phyloP scores from a whole-genome alignment of 2,329 filamentous ascomycete genomes.

The Penicillium sp. region DNA sequence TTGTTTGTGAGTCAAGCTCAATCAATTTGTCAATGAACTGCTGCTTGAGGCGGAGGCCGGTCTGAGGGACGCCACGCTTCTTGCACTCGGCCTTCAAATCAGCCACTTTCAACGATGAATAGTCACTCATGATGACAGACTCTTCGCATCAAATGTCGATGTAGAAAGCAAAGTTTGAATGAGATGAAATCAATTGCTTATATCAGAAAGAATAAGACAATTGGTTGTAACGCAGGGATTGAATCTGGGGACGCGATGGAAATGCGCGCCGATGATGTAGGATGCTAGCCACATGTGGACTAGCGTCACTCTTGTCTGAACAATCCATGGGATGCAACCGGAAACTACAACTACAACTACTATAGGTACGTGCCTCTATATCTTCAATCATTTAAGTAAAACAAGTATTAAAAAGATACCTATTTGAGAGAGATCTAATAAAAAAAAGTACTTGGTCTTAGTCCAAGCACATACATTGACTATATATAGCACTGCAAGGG shows the following conservation, averaged over 20 bases:
- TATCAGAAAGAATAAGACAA: background rate
- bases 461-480: background rate
- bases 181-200: background rate
- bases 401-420: too few species aligned
- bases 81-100: slow-evolving; percentile 76
- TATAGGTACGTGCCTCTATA: background rate
- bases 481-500: background rate
- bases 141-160: slow-evolving; percentile 11
- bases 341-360: background rate
- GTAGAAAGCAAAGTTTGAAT: background rate
- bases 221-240: slow-evolving; percentile 12
- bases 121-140: slow-evolving; percentile 50
- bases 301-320: slow-evolving; percentile 13
- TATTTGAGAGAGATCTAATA: too few species aligned
- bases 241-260: slow-evolving; percentile 23
- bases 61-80: slow-evolving; percentile 65
- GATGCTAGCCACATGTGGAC: slow-evolving; percentile 11
- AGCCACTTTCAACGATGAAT: slow-evolving; percentile 66
- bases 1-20: slow-evolving; percentile 41
- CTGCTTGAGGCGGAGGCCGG: slow-evolving; percentile 68
- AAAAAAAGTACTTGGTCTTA: background rate
- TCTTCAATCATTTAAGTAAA: background rate
- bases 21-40: slow-evolving; percentile 64
- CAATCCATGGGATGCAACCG: background rate
- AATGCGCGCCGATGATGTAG: slow-evolving; percentile 27